A percentile compares a stretch with the other conserved stretches of the same genome.
These are phyloP conservation scores for Austropuccinia psidii DNA, from an alignment of 1,284 basidiomycete genomes.

Conservation along the genomic window DNA sequence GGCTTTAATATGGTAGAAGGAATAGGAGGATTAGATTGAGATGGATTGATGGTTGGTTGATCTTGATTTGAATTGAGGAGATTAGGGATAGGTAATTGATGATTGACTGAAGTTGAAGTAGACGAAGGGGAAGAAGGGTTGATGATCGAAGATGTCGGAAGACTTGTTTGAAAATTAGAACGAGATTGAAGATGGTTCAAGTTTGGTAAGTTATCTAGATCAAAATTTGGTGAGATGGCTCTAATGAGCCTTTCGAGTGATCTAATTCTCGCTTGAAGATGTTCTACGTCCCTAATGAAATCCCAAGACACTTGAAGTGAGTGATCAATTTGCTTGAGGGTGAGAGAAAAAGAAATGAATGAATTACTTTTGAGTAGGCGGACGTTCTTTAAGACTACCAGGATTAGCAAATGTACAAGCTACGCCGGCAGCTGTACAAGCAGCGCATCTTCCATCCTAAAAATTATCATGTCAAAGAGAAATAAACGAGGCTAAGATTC, in stretches of 20 bases:
- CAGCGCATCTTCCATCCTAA: constrained; percentile 1
- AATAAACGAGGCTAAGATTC: background rate
- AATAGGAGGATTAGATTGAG: background rate
- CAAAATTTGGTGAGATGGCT: constrained; percentile 10
- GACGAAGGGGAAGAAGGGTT: background rate
- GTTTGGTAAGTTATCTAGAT: constrained; percentile 12
- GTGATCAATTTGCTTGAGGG: too few species aligned
- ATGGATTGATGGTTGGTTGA: background rate
- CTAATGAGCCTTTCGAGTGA: constrained; percentile 27
- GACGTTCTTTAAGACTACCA: constrained; percentile 14
- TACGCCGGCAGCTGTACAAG: background rate
- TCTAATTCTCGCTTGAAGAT: constrained; percentile 13
- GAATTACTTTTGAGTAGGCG: constrained; percentile 17
- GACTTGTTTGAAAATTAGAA: background rate
- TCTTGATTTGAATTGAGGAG: background rate
- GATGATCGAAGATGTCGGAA: background rate
- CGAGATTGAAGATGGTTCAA: background rate
- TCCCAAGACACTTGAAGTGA: too few species aligned
- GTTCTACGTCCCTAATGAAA: constrained; percentile 26
- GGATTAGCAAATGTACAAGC: constrained; percentile 26
- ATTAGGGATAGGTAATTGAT: background rate
- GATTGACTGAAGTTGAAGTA: background rate
- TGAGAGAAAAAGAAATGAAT: background rate
- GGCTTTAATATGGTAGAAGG: background rate
- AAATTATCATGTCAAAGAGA: background rate